These are phyloP conservation scores for Licmophora abbreviata DNA, from an alignment of 108 stramenopile genomes.

Conservation along the genomic window DNA sequence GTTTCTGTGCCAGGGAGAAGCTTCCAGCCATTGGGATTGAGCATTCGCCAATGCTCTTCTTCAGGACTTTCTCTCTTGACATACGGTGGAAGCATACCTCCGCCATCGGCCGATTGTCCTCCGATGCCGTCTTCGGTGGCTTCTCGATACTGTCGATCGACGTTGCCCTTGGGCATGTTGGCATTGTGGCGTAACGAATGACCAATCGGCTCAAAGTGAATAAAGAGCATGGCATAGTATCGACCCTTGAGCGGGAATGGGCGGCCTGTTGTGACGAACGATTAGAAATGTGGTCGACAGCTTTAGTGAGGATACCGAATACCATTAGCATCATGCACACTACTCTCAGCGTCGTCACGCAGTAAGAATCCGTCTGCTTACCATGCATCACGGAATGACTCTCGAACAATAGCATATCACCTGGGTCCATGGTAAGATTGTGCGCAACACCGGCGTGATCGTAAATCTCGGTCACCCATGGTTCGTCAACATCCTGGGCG, in stretches of 20 bases:
- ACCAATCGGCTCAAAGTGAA: constrained; percentile 84
- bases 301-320: no score
- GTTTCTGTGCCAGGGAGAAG: constrained; percentile 3
- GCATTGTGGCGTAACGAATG: constrained; percentile 29
- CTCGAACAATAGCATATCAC: constrained; percentile 78
- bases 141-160: constrained; percentile 7
- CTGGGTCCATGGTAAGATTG: constrained; percentile 70
- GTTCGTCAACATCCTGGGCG: constrained; percentile 55
- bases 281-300: no score
- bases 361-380: no score
- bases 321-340: no score
- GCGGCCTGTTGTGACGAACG: no score
- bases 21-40: constrained; percentile 36
- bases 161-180: constrained; percentile 35
- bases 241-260: constrained; percentile 82
- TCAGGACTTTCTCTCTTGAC: constrained; percentile 35
- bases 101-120: constrained; percentile 12
- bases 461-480: constrained; percentile 43
- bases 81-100: constrained; percentile 29
- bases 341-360: neutral
- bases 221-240: constrained; percentile 68
- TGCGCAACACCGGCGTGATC: constrained; percentile 44
- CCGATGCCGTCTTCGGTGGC: constrained; percentile 9
- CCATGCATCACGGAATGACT: constrained; percentile 69
- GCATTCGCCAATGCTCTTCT: constrained; percentile 26